A percentile compares a stretch with the other conserved stretches of the same genome.
Evolutionary conservation across 2,329 filamentous ascomycete genomes (phyloP).

Genomic region (Talaromyces islandicus): DNA sequence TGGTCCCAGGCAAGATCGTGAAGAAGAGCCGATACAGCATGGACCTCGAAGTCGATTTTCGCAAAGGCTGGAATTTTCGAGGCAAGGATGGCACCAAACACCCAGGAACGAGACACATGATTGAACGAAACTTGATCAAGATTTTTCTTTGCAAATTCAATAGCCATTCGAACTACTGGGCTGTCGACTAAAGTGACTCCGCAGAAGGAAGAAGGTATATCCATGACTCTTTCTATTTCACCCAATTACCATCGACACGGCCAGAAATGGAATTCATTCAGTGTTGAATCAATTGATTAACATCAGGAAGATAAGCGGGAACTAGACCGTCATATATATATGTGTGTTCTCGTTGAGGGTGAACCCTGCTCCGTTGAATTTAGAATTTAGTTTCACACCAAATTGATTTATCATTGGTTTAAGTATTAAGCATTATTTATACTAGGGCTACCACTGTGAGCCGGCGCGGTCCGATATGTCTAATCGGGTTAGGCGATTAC

Average conservation of each 20-base stretch:
- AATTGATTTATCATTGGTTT: background rate
- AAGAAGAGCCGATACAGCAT: constrained; percentile 12
- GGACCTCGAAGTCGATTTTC: constrained; percentile 7
- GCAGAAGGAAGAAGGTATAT: background rate
- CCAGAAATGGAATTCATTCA: background rate
- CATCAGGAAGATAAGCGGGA: background rate
- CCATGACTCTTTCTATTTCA: background rate
- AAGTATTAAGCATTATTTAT: background rate
- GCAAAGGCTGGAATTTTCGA: constrained; percentile 21
- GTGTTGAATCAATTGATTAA: too few species aligned
- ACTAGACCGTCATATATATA: background rate
- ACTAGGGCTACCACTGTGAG: background rate
- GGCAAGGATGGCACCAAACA: constrained; percentile 31
- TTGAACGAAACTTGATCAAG: constrained; percentile 3
- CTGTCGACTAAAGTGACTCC: background rate
- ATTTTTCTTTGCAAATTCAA: background rate
- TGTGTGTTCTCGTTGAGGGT: background rate
- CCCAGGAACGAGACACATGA: constrained; percentile 29
- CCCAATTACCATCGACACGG: background rate
- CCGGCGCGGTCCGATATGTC: background rate
- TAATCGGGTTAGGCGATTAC: background rate
- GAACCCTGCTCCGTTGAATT: background rate
- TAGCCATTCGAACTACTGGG: background rate
- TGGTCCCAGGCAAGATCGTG: constrained; percentile 34
- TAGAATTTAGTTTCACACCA: background rate